Base-by-base conservation (phyloP, 2,329 filamentous ascomycete species). In the Botrytis medusae region DNA sequence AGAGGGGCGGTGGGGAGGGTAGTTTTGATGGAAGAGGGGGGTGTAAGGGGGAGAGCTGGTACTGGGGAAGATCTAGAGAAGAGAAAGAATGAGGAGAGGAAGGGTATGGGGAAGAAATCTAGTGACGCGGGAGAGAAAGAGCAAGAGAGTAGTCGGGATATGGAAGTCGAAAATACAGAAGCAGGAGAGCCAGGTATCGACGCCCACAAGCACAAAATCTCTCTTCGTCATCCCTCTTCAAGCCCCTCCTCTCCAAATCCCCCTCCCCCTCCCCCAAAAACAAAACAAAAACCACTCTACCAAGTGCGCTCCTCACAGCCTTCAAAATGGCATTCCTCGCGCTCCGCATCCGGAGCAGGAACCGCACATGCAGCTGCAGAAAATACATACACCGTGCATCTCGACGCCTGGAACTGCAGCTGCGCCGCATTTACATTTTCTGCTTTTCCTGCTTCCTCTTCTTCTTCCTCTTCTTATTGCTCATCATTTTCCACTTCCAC, bases 371-470 rank as follows among this genome's bases (percentile, higher is more conserved):
- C 80, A 72, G 73, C 78, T 65, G 74, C 79, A 16, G 75, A 61
- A 46, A 74, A 65, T 54, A 79, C 80, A 69, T 97, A 98, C 82
- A 85, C 93, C 77, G 92, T 98, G 25, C 88, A 91, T 16, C 86
- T 95, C 1, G 78, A 82, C 1, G 89, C 91, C 1, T 98, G 96
- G 96, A 94, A 92, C 81, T 99, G 96, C 82, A 93, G 90, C 1
- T 99, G 96, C 84, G 92, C 94, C 5, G 91, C 90, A 1, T 98
- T 98, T 82, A 87, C 91, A 0, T 91, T 97, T 75, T 86, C 91
- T 32, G 88, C 91, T 3, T 95, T 94, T 77, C 85, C 86, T 40
- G 78, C 70, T 16, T 51, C 63, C 46, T 71, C 63, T 37, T 44
- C 72, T 14, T 40, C 14, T 2, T 44, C n/a, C 4, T 12, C 18